Evolutionary conservation across 164 flowering plant species (phyloP).

Genomic region (Kingdonia uniflora): DNA sequence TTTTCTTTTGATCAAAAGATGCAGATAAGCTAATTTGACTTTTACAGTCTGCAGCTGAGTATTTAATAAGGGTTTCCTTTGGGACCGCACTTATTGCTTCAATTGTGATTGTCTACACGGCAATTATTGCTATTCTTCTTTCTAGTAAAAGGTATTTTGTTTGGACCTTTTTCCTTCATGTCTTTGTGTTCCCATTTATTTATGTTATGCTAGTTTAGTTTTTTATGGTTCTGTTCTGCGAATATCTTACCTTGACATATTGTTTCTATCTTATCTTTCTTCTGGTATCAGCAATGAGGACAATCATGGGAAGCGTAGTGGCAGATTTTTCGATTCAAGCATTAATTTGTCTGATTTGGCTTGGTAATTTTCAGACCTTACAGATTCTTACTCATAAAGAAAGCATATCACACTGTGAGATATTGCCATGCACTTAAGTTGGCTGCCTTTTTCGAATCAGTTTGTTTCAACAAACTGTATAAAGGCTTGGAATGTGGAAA

Average conservation of each 20-base stretch:
- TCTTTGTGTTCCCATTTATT: neutral
- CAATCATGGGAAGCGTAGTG: constrained; percentile 76
- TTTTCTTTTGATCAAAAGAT: neutral
- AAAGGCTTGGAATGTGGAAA: neutral
- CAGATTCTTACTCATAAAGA: no score
- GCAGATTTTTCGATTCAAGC: constrained; percentile 68
- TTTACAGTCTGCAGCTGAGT: constrained; percentile 68
- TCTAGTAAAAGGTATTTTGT: constrained; percentile 64
- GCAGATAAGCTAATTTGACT: constrained; percentile 7
- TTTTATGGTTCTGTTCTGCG: no score
- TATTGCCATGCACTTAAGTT: neutral
- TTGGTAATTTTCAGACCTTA: constrained; percentile 41
- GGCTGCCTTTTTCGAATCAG: constrained; percentile 1
- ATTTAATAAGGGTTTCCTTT: constrained; percentile 76
- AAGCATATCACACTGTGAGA: neutral
- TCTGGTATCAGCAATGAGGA: constrained; percentile 64
- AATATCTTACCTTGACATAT: no score
- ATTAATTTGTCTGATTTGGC: constrained; percentile 59
- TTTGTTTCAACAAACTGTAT: no score
- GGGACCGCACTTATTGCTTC: constrained; percentile 94
- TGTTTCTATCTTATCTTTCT: neutral
- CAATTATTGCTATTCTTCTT: constrained; percentile 66
- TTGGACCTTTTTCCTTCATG: neutral
- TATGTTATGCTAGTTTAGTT: neutral
- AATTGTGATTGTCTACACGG: constrained; percentile 76